Percentiles rank a stretch among this genome's conserved stretches.
Evolutionary conservation across 2,329 filamentous ascomycete species (phyloP).

Genomic region (Aureobasidium mangrovei): DNA sequence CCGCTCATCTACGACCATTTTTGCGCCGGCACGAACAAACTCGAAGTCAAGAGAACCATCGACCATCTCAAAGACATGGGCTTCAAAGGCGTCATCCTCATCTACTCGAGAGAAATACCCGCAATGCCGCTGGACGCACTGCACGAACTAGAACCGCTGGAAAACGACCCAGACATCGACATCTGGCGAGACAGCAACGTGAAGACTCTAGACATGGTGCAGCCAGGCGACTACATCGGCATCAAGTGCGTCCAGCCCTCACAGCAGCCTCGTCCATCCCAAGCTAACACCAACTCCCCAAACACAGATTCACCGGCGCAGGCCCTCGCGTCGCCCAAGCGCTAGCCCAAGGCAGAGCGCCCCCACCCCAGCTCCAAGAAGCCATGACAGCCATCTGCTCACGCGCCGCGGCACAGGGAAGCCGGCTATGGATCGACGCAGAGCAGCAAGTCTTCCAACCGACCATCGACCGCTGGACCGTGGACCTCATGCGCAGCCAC

Average conservation of each 20-base stretch:
- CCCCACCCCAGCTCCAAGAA: slow-evolving; percentile 33
- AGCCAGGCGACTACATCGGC: slow-evolving; percentile 43
- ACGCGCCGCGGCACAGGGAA: slow-evolving; percentile 33
- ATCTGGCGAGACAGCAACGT: slow-evolving; percentile 47
- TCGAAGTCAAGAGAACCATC: slow-evolving; percentile 40
- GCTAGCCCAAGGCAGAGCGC: slow-evolving; percentile 31
- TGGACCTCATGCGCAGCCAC: slow-evolving; percentile 45
- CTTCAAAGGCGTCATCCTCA: slow-evolving; percentile 45
- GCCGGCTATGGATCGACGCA: slow-evolving; percentile 44
- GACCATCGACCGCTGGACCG: slow-evolving; percentile 45
- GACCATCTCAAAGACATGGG: slow-evolving; percentile 40
- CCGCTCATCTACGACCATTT: slow-evolving; percentile 49
- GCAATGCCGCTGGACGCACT: slow-evolving; percentile 11
- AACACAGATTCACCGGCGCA: slow-evolving; percentile 39
- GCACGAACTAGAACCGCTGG: slow-evolving; percentile 18
- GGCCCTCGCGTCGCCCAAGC: slow-evolving; percentile 35
- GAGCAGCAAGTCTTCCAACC: slow-evolving; percentile 46
- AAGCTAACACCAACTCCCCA: neutral
- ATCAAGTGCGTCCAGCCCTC: slow-evolving; percentile 35
- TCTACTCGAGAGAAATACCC: slow-evolving; percentile 46
- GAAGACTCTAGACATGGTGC: slow-evolving; percentile 44
- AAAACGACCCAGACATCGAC: slow-evolving; percentile 26
- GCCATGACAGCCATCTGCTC: slow-evolving; percentile 39
- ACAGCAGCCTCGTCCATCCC: too few species aligned
- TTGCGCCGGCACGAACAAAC: slow-evolving; percentile 44